Conservation (phyloP, 176 grass and related monocot species). For the Oryza glaberrima region DNA sequence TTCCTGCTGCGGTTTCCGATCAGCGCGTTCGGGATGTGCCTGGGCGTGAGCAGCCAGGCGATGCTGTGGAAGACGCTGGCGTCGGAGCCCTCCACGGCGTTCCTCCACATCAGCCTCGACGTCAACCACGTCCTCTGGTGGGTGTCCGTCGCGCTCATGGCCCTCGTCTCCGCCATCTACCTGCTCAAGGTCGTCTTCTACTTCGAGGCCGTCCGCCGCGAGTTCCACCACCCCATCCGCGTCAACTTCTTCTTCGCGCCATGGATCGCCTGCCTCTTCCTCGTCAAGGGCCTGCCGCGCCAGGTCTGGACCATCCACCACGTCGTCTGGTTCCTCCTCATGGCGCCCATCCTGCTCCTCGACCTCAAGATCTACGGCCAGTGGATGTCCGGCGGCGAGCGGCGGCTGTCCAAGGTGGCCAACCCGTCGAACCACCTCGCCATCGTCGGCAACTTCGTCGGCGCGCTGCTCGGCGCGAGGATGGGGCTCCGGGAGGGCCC, state of each 20-base stretch:
- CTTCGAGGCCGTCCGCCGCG: slow-evolving; percentile 56
- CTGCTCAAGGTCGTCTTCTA: slow-evolving; percentile 70
- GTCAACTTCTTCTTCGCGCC: slow-evolving; percentile 91
- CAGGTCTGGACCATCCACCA: slow-evolving; percentile 2
- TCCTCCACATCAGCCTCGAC: slow-evolving; percentile 47
- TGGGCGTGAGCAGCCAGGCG: slow-evolving; percentile 78
- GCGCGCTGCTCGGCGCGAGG: slow-evolving; percentile 45
- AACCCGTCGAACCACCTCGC: slow-evolving; percentile 78
- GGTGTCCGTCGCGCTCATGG: slow-evolving; percentile 54
- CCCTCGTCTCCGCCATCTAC: slow-evolving; percentile 58
- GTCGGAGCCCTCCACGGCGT: slow-evolving; percentile 43
- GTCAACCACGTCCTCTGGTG: slow-evolving; percentile 70
- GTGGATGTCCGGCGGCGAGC: slow-evolving; percentile 77
- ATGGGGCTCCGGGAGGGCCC: slow-evolving; percentile 61
- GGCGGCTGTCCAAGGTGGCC: slow-evolving; percentile 67
- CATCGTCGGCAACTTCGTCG: slow-evolving; percentile 70
- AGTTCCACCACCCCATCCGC: slow-evolving; percentile 80
- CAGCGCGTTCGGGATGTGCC: slow-evolving; percentile 75
- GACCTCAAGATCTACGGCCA: slow-evolving; percentile 82
- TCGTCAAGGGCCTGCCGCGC: slow-evolving; percentile 49
- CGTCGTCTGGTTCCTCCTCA: slow-evolving; percentile 53
- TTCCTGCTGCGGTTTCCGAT: slow-evolving; percentile 86
- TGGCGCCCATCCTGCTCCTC: slow-evolving; percentile 58
- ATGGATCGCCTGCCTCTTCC: slow-evolving; percentile 69
- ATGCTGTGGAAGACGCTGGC: slow-evolving; percentile 80